Evolutionary conservation across 139 green algal species (phyloP).

Genomic region (Pleodorina starrii): DNA sequence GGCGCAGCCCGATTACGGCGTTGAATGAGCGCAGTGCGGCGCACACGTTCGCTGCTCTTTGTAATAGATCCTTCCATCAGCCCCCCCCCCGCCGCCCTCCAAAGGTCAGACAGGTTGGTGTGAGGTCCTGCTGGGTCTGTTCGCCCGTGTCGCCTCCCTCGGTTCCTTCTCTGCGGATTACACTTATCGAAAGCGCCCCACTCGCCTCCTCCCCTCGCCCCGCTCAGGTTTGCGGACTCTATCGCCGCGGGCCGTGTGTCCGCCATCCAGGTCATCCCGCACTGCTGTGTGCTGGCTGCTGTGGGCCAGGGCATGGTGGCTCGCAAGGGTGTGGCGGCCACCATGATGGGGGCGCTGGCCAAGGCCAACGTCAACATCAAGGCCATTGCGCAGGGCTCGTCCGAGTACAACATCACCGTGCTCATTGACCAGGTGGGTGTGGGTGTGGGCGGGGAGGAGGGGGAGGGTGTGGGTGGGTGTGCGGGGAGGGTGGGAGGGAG

Average conservation of each 20-base stretch:
- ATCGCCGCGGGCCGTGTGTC: conserved; percentile 83
- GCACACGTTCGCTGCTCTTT: too few relatives aligned
- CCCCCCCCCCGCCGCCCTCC: too few relatives aligned
- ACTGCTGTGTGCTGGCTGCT: conserved; percentile 95
- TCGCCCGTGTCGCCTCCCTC: too few relatives aligned
- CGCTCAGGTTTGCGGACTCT: conserved; percentile 83
- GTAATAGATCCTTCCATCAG: too few relatives aligned
- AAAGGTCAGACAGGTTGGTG: too few relatives aligned
- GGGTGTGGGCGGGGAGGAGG: not conserved
- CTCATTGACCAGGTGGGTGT: conserved; percentile 85
- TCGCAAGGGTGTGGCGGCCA: conserved; percentile 89
- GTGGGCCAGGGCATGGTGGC: conserved; percentile 96
- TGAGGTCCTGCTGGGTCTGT: too few relatives aligned
- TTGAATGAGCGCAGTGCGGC: too few relatives aligned
- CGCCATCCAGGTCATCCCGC: conserved; percentile 77
- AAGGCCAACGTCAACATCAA: conserved; percentile 96
- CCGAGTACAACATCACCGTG: conserved; percentile 99
- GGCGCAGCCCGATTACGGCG: too few relatives aligned
- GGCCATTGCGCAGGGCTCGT: conserved; percentile 90
- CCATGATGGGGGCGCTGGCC: conserved; percentile 94
- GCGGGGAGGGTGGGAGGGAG: too few relatives aligned
- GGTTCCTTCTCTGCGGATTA: too few relatives aligned
- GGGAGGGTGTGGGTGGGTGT: not conserved
- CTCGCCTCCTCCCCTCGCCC: too few relatives aligned
- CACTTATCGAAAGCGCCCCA: too few relatives aligned